Conservation (phyloP, 345 rosid genomes). For the Acer saccharum region DNA sequence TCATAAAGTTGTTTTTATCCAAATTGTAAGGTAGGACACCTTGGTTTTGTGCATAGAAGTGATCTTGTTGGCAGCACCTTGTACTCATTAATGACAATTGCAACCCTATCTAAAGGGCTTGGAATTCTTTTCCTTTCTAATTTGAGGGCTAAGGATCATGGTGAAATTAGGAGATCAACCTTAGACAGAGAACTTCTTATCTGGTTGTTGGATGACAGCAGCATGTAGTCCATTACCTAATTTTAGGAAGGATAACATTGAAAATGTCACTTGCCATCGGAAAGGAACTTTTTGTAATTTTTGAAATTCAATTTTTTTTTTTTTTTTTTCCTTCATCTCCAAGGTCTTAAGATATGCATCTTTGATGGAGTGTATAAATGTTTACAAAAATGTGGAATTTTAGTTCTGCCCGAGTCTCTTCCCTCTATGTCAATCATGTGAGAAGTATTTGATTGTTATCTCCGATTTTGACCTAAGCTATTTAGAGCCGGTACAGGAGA, state of each 20-base stretch:
- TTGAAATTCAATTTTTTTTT: not conserved
- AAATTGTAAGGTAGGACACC: conserved; percentile 36
- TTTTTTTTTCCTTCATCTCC: not conserved
- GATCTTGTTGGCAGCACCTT: conserved; percentile 19
- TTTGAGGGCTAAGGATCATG: conserved; percentile 20
- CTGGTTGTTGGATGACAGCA: conserved; percentile 18
- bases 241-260: conserved; percentile 27
- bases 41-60: conserved; percentile 40
- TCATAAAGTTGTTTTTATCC: conserved; percentile 29
- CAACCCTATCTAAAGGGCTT: conserved; percentile 15
- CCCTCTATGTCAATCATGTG: not conserved
- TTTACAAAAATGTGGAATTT: not conserved
- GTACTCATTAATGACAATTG: conserved; percentile 30
- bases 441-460: not conserved
- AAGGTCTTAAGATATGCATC: not conserved
- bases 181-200: conserved; percentile 13
- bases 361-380: not conserved
- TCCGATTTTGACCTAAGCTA: not conserved
- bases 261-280: conserved; percentile 13
- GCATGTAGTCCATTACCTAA: conserved; percentile 1
- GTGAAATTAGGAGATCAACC: conserved; percentile 19
- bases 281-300: conserved; percentile 12
- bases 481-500: not conserved
- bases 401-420: not conserved
- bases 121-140: conserved; percentile 16